A percentile compares a stretch with the other conserved stretches of the same genome.
Conservation (phyloP, 495 filamentous ascomycete species). For the Neurospora sp. region DNA sequence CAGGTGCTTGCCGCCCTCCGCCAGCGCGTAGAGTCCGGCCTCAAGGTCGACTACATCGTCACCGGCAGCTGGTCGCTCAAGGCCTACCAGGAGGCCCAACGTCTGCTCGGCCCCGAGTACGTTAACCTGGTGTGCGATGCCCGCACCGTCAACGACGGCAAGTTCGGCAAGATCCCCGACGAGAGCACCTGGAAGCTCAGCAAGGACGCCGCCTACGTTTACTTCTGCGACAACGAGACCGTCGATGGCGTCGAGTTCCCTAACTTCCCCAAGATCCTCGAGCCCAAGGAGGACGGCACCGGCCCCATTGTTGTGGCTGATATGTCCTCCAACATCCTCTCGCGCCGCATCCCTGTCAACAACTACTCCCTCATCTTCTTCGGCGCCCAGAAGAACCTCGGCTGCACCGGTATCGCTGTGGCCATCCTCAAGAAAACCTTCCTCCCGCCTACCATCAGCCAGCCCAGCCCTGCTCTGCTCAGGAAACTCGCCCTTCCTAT, state of each 20-base stretch:
- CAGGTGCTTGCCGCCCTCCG: slow-evolving; percentile 47
- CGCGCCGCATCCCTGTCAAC: slow-evolving; percentile 54
- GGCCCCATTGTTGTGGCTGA: slow-evolving; percentile 69
- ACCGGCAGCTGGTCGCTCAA: slow-evolving; percentile 87
- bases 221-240: slow-evolving; percentile 92
- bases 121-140: slow-evolving; percentile 73
- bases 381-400: slow-evolving; percentile 86
- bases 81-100: slow-evolving; percentile 73
- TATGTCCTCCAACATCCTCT: slow-evolving; percentile 74
- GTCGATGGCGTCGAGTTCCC: slow-evolving; percentile 95
- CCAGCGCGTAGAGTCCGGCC: slow-evolving; percentile 50
- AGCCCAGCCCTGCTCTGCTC: slow-evolving; percentile 52
- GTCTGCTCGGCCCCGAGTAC: slow-evolving; percentile 63
- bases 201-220: slow-evolving; percentile 65
- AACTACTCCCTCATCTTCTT: slow-evolving; percentile 68
- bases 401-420: slow-evolving; percentile 75
- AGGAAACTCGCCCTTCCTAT: slow-evolving; percentile 68
- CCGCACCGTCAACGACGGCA: slow-evolving; percentile 60
- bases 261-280: slow-evolving; percentile 54
- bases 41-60: slow-evolving; percentile 82
- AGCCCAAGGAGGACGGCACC: slow-evolving; percentile 42
- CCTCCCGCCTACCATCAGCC: slow-evolving; percentile 49
- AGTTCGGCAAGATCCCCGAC: slow-evolving; percentile 75
- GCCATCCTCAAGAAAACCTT: slow-evolving; percentile 69
- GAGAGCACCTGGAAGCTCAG: slow-evolving; percentile 70